phyloP scores from a whole-genome alignment of 106 monocot species.

The Vanilla planifolia region DNA sequence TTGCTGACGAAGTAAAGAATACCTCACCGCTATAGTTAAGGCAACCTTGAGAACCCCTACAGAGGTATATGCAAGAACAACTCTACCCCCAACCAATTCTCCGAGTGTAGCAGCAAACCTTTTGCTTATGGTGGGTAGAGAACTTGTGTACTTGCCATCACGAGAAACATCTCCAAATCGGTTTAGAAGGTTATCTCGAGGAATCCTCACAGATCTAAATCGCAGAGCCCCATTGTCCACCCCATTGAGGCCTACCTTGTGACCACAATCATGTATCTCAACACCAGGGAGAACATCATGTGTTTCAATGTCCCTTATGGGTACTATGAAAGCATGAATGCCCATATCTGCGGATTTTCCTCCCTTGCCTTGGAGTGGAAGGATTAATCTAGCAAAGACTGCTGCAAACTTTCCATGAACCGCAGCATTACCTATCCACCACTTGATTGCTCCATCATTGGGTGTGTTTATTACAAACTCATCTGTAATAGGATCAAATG shows the following conservation, averaged over 20 bases:
- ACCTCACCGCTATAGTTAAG: conserved; percentile 74
- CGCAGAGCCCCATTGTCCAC: conserved; percentile 93
- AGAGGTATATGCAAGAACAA: conserved; percentile 79
- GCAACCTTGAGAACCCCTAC: conserved; percentile 67
- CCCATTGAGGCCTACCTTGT: conserved; percentile 93
- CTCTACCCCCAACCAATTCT: conserved; percentile 87
- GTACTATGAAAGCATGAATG: conserved; percentile 93
- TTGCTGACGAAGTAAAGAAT: conserved; percentile 88
- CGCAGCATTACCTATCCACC: conserved; percentile 99
- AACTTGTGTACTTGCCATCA: conserved; percentile 77
- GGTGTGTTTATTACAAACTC: conserved; percentile 90
- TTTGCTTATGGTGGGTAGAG: conserved; percentile 60
- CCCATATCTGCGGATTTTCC: conserved; percentile 72
- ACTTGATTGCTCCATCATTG: conserved; percentile 96
- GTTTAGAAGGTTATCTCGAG: conserved; percentile 86
- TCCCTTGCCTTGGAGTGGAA: conserved; percentile 48
- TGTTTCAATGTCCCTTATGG: conserved; percentile 75
- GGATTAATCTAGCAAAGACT: conserved; percentile 74
- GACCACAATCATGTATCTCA: conserved; percentile 94
- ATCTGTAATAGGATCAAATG: conserved; percentile 80
- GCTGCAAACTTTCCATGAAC: conserved; percentile 94
- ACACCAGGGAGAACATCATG: conserved; percentile 66
- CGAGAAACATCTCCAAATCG: conserved; percentile 84
- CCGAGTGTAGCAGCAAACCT: conserved; percentile 92
- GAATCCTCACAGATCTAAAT: conserved; percentile 70